These are phyloP conservation scores for Lenzites betulinus DNA, from an alignment of 768 basidiomycete species.

Conservation along the genomic window DNA sequence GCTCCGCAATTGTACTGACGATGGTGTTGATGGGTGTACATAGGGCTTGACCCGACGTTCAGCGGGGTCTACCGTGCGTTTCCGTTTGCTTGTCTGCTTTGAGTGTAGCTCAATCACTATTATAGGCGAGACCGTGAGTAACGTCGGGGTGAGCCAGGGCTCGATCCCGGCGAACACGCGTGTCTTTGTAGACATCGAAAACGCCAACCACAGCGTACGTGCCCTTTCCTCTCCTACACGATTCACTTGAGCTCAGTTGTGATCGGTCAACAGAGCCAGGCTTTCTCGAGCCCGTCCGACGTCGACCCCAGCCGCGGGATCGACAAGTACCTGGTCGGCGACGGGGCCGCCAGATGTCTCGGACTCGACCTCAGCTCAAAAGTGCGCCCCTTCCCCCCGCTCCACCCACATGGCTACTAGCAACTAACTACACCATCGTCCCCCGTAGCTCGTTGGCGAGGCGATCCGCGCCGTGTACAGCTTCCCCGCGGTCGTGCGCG, in stretches of 20 bases:
- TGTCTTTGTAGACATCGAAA: slow-evolving; percentile 63
- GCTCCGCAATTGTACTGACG: not conserved
- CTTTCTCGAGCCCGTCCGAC: slow-evolving; percentile 50
- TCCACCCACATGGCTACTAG: not conserved
- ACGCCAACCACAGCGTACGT: slow-evolving; percentile 61
- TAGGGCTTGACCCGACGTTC: slow-evolving; percentile 76
- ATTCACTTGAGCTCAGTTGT: no score
- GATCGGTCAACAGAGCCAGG: slow-evolving; percentile 40
- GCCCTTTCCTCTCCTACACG: not conserved
- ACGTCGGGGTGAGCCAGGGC: slow-evolving; percentile 45
- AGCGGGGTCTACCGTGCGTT: slow-evolving; percentile 64
- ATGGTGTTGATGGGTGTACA: not conserved
- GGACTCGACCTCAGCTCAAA: not conserved
- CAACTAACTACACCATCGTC: not conserved
- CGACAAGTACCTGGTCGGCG: slow-evolving; percentile 49
- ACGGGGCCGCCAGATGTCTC: slow-evolving; percentile 46
- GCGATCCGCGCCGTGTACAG: slow-evolving; percentile 66
- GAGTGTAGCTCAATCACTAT: not conserved
- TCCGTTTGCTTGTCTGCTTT: not conserved
- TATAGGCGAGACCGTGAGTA: slow-evolving; percentile 49
- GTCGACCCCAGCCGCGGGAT: slow-evolving; percentile 49
- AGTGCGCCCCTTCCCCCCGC: not conserved
- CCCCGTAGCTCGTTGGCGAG: slow-evolving; percentile 52
- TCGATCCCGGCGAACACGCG: slow-evolving; percentile 49
- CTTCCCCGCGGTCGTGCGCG: slow-evolving; percentile 60